phyloP scores from a whole-genome alignment of 2,329 filamentous ascomycete species.

The Fusarium nodosum region DNA sequence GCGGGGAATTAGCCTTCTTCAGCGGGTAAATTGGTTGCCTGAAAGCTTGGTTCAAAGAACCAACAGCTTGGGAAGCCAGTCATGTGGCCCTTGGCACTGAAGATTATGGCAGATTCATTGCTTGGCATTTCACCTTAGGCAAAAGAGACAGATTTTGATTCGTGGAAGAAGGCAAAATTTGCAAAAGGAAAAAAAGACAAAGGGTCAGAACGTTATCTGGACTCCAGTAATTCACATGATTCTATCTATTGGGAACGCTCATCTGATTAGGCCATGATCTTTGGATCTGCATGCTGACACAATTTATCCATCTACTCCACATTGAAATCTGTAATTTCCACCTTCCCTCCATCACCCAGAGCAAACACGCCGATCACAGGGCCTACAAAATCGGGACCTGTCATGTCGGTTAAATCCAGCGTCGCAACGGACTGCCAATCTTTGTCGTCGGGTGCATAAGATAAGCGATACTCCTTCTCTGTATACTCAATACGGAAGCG shows the following conservation, averaged over 20 bases:
- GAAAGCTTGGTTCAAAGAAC: conserved; percentile 15
- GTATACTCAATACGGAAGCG: conserved; percentile 19
- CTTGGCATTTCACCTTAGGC: conserved; percentile 1
- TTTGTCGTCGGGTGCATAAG: neutral
- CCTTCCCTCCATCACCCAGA: neutral
- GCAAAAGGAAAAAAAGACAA: neutral
- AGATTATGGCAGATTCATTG: neutral
- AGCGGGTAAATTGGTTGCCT: conserved; percentile 19
- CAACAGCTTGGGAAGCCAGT: conserved; percentile 8
- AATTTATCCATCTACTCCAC: conserved; percentile 23
- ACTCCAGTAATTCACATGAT: neutral
- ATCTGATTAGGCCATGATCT: neutral
- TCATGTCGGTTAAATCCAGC: conserved; percentile 22
- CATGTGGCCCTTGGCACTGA: neutral
- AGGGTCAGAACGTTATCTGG: neutral
- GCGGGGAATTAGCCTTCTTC: neutral
- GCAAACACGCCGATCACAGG: conserved; percentile 26
- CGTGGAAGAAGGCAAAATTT: neutral
- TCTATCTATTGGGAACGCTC: neutral
- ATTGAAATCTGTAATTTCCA: conserved; percentile 9
- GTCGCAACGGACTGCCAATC: conserved; percentile 11
- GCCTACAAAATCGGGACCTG: conserved; percentile 25
- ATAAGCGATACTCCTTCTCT: conserved; percentile 11
- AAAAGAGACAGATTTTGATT: neutral
- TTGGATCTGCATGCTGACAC: neutral